These are phyloP conservation scores for Phytophthora syringae DNA, from an alignment of 352 stramenopile species.

Conservation along the genomic window DNA sequence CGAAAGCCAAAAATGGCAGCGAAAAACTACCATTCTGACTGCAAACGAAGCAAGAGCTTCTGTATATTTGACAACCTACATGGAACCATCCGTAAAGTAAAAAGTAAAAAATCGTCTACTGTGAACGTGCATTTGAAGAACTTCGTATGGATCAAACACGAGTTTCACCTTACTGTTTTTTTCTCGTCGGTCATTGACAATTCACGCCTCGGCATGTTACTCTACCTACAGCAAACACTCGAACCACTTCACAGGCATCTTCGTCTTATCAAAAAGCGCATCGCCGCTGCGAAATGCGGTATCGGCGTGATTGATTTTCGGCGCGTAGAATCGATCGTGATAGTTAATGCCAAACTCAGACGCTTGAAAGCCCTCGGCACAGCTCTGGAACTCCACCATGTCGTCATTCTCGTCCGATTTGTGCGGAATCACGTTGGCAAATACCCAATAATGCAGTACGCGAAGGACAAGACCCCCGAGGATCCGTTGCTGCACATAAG, in stretches of 20 bases:
- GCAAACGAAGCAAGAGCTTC: slow-evolving; percentile 32
- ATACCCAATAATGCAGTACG: not conserved
- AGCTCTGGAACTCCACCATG: too few relatives aligned
- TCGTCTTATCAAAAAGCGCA: slow-evolving; percentile 28
- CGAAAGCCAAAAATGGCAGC: slow-evolving; percentile 18
- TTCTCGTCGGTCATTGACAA: not conserved
- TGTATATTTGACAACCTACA: slow-evolving; percentile 35
- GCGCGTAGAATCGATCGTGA: not conserved
- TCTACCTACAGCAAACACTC: slow-evolving; percentile 29
- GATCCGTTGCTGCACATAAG: slow-evolving; percentile 28
- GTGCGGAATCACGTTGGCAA: not conserved
- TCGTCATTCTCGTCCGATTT: too few relatives aligned
- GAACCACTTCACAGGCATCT: slow-evolving; percentile 59
- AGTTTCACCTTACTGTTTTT: too few relatives aligned
- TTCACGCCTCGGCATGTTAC: not conserved
- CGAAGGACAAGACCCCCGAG: not conserved
- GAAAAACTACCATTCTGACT: slow-evolving; percentile 24
- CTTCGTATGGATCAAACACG: too few relatives aligned
- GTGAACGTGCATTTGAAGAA: too few relatives aligned
- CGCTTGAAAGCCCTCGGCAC: not conserved
- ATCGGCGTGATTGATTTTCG: not conserved
- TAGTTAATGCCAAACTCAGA: not conserved
- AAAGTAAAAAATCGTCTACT: slow-evolving; percentile 31
- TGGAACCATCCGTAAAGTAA: slow-evolving; percentile 37
- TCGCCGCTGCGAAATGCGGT: slow-evolving; percentile 26